Base-by-base conservation (phyloP, 805 yeast genomes). In the Yamadazyma laniorum region DNA sequence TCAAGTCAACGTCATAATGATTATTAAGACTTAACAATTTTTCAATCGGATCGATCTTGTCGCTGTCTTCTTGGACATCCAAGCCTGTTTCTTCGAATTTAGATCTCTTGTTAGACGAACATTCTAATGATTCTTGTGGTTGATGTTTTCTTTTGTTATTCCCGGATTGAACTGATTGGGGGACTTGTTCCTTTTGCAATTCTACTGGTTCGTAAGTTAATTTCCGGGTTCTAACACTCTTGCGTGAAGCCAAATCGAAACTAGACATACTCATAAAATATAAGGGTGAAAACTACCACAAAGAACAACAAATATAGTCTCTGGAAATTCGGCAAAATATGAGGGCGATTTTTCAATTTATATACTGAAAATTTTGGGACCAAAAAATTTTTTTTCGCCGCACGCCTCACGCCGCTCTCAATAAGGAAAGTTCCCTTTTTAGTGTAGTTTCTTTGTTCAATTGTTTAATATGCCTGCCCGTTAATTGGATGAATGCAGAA, bases 21-120 rank as follows among this genome's bases (percentile, higher is more conserved):
- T 28, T 23, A 27, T 47, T 50, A 37, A 65, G 58, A 39, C 67
- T 59, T 34, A 67, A 52, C 25, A 68, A 55, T 43, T 58, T 66
- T 46, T 67, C 70, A 35, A 68, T 71, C 5, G 73, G 74, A 45
- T 68, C 74, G 18, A 67, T 58, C 37, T 51, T 61, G 42, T 65
- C 69, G 21, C 50, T 34, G 23, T 42, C 40, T 6, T 13, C 14
- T 4, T 23, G 17, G 12, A 22, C 29, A 34, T 18, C 9, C 6
- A 9, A 7, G 23, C 23, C 23, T 7, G 6, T 21, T 5, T 28
- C 31, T 13, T 21, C 18, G 12, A 18, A 4, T 27, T 37, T 37
- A 9, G 46, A n/a, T 48, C 45, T 35, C 21, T 35, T 32, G 17
- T 17, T 19, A 28, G 6, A 18, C 29, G 11, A 15, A 23, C 16